Evolutionary conservation across 495 filamentous ascomycete genomes (phyloP).

Genomic region (Parathielavia appendiculata): DNA sequence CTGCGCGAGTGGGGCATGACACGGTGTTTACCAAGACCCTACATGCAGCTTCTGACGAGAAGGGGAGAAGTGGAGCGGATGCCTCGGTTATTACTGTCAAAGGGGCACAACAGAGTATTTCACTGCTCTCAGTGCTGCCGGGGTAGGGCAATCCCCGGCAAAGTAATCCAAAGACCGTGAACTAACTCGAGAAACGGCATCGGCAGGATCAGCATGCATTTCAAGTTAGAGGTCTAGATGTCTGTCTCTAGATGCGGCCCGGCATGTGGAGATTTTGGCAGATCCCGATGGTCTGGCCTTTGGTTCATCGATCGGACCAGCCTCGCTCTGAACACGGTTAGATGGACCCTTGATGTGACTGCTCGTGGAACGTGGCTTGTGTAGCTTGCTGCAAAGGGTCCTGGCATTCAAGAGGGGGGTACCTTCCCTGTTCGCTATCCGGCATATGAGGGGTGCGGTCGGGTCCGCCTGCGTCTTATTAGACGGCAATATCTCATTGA

Average conservation of each 20-base stretch:
- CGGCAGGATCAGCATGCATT: background rate
- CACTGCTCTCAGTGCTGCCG: no score
- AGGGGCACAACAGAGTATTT: background rate
- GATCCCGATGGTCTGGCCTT: background rate
- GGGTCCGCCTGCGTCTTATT: background rate
- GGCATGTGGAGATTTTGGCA: background rate
- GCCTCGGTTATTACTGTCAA: background rate
- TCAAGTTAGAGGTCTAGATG: background rate
- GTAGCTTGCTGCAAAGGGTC: no score
- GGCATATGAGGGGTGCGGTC: background rate
- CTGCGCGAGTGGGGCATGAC: background rate
- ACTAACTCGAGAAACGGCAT: no score
- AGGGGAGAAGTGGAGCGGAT: background rate
- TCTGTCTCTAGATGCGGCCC: background rate
- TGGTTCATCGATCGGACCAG: background rate
- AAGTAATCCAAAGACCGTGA: no score
- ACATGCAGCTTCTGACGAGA: background rate
- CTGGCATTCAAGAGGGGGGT: no score
- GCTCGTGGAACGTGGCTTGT: background rate
- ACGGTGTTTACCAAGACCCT: background rate
- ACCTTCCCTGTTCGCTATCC: no score
- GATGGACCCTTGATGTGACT: background rate
- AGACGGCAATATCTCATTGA: background rate
- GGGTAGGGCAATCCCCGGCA: no score
- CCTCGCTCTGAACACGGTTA: background rate